Conservation (phyloP, 768 basidiomycete genomes). For the Rhodotorula babjevae region DNA sequence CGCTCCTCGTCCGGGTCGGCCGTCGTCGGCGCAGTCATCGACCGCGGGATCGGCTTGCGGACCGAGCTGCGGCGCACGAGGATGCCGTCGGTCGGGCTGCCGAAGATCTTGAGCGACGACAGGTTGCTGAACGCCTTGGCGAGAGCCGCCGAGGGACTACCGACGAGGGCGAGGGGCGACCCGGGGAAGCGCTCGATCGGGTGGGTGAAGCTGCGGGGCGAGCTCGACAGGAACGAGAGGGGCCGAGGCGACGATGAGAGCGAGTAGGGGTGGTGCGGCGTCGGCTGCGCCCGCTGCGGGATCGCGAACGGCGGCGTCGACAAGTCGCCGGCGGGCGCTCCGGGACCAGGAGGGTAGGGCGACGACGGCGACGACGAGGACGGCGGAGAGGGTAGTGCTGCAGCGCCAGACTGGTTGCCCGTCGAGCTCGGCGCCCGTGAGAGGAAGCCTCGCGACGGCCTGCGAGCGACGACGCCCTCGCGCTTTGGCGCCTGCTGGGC, state of each 20-base stretch:
- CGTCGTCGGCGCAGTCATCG: slow-evolving; percentile 11
- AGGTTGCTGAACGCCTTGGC: slow-evolving; percentile 48
- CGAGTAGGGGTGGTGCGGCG: slow-evolving; percentile 34
- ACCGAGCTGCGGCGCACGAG: slow-evolving; percentile 41
- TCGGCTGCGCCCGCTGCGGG: slow-evolving; percentile 27
- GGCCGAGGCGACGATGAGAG: slow-evolving; percentile 39
- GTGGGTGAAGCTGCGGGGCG: slow-evolving; percentile 34
- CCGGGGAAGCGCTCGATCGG: slow-evolving; percentile 38
- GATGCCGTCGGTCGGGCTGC: slow-evolving; percentile 43
- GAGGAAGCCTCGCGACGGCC: slow-evolving; percentile 43
- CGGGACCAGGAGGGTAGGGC: slow-evolving; percentile 38
- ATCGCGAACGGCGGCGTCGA: slow-evolving; percentile 49
- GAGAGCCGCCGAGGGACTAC: slow-evolving; percentile 44
- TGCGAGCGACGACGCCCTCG: slow-evolving; percentile 45
- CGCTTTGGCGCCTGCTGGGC: slow-evolving; percentile 47
- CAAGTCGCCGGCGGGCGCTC: slow-evolving; percentile 42
- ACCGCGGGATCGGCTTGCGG: slow-evolving; percentile 36
- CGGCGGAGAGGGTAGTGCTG: slow-evolving; percentile 44
- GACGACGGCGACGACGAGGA: slow-evolving; percentile 46
- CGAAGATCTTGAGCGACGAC: slow-evolving; percentile 49
- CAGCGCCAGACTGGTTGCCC: slow-evolving; percentile 39
- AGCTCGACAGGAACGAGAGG: slow-evolving; percentile 40
- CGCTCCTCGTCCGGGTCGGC: slow-evolving; percentile 62
- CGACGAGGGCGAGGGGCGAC: slow-evolving; percentile 44
- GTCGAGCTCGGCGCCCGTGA: slow-evolving; percentile 42